Base-by-base conservation (phyloP, 805 yeast species). In the Dipodascus albidus region DNA sequence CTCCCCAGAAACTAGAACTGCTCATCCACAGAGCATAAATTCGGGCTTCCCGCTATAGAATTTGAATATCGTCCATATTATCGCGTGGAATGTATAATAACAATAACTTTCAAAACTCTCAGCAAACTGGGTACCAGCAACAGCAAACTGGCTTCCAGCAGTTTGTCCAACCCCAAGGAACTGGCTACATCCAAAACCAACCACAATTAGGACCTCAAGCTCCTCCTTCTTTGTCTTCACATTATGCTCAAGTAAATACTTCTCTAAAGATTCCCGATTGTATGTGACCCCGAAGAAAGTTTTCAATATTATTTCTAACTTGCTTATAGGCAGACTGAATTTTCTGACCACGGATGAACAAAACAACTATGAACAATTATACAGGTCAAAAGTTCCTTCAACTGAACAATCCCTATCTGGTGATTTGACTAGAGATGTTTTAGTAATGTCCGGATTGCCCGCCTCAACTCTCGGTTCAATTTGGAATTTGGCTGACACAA, bases 401-500 rank as follows among this genome's bases (percentile, higher is more conserved):
- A 83, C 85, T n/a, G 89, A 84, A 57, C 79, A 71, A 56, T 74
- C 87, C 2, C 53, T 71, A 33, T 49, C 63, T 14, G 74, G 75
- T 8, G 83, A 80, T 49, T 73, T 84, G 4, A 95, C 96, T n/a
- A 80, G 90, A 60, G 82, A 81, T 57, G 83, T 91, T 56, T 74
- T 91, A 60, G 73, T 87, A 70, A 79, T 86, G 59, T 89, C 96
- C 0, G 87, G 87, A 4, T 73, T 91, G 53, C 73, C 80, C 47
- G 88, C 96, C 2, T 74, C 79, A 23, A 80, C 82, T 48, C 74
- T 91, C 60, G 91, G 91, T 2, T 87, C 81, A 60, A 85, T 91
- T 56, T 91, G 98, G 98, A 81, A 84, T 21, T 72, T 91, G 55
- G 79, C 95, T 17, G 98, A 91, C 64, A 83, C 95, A 1, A 85